Evolutionary conservation across 805 yeast genomes (phyloP), one percentile per base, ranked within the genome.

Genomic region (Hanseniaspora meyeri): DNA sequence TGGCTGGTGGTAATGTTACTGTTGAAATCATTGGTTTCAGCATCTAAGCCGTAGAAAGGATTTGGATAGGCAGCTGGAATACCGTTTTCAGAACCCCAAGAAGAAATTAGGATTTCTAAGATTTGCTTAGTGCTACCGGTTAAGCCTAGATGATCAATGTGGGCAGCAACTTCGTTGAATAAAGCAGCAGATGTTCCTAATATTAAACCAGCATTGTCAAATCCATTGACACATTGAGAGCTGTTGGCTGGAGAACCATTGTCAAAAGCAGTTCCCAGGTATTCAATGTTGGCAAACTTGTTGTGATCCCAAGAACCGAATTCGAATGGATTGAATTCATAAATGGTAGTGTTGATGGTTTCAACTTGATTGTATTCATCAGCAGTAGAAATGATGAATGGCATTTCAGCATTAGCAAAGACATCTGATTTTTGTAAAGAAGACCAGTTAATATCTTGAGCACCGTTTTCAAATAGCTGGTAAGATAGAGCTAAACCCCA

Each of bases 261-360:
- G 19, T 74, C 64, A 43, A 84, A 76, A 37, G 75, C 68, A 0
- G 95, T 76, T 7, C 96, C 96, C 55, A 86, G 67, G 65, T 83
- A 88, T 69, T 80, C 76, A 51, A 80, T 70, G 60, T 84, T 82
- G 10, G 82, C 73, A 68, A 89, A 88, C 1, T 85, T 72, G 57
- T 76, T 73, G 20, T 88, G 86, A 65, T 89, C 96, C 95, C 95
- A 88, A 2, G 95, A 82, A 7, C 96, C 96, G 65, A 89, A 70
- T 65, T 83, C 86, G 63, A 72, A 82, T 14, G 95, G 91, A 54
- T 75, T 77, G 62, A 80, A 68, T 61, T 81, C 80, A 59, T 81
- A 80, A 49, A 76, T 78, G 1, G 96, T 86, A 2, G 95, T 83
- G 72, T 87, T 88, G 57, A 86, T 72, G 54, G 85, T 73, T 7